These are phyloP conservation scores for Eragrostis nindensis DNA, from an alignment of 176 grass and related monocot species.

Conservation along the genomic window DNA sequence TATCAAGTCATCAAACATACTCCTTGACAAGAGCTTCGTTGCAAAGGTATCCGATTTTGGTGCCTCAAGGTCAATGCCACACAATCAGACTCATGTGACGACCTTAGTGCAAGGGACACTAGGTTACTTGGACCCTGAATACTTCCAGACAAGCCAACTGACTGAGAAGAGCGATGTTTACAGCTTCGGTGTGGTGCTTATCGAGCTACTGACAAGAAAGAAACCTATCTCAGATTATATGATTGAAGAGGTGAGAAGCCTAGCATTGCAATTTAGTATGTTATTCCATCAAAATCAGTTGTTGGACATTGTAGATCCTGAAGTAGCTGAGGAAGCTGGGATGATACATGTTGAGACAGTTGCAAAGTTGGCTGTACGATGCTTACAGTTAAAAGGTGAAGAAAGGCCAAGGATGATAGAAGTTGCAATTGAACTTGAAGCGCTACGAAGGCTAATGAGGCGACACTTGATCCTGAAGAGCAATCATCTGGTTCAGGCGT, in stretches of 20 bases:
- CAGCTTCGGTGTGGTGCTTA: slow-evolving; percentile 67
- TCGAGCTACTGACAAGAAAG: slow-evolving; percentile 56
- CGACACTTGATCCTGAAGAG: slow-evolving; percentile 30
- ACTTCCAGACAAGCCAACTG: slow-evolving; percentile 62
- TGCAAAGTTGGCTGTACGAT: slow-evolving; percentile 50
- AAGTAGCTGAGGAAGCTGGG: slow-evolving; percentile 49
- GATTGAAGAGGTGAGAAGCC: slow-evolving; percentile 37
- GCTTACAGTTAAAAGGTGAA: slow-evolving; percentile 50
- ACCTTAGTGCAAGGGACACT: slow-evolving; percentile 66
- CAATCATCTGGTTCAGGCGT: neutral
- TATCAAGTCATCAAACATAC: slow-evolving; percentile 68
- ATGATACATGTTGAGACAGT: slow-evolving; percentile 49
- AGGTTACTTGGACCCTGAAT: slow-evolving; percentile 73
- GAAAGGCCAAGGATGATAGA: slow-evolving; percentile 62
- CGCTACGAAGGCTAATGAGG: slow-evolving; percentile 53
- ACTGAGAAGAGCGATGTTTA: slow-evolving; percentile 76
- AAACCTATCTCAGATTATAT: slow-evolving; percentile 43
- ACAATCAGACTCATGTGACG: slow-evolving; percentile 62
- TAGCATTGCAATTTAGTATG: slow-evolving; percentile 45
- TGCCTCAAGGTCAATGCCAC: slow-evolving; percentile 58
- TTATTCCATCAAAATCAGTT: slow-evolving; percentile 43
- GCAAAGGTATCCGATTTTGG: slow-evolving; percentile 75
- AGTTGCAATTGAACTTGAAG: slow-evolving; percentile 56
- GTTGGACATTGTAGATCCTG: slow-evolving; percentile 42
- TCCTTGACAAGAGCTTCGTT: slow-evolving; percentile 48